Evolutionary conservation across 768 basidiomycete species (phyloP).

Genomic region (Gelatoporia subvermispora): DNA sequence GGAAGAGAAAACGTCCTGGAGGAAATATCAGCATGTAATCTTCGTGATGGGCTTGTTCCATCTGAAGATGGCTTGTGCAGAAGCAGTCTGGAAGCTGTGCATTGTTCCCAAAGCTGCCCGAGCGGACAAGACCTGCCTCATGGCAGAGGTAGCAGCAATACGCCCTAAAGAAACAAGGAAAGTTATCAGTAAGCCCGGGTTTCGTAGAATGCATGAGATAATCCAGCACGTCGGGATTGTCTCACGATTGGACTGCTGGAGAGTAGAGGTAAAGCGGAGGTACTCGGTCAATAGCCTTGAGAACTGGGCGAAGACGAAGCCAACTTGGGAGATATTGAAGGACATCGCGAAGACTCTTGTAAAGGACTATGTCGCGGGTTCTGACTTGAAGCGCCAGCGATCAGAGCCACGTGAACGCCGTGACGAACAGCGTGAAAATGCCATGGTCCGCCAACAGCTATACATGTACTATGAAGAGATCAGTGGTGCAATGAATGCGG

Average conservation of each 20-base stretch:
- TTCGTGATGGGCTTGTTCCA: conserved; percentile 32
- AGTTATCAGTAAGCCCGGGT: conserved; percentile 21
- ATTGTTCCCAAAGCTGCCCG: conserved; percentile 3
- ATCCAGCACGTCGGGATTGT: conserved; percentile 18
- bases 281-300: conserved; percentile 16
- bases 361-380: conserved; percentile 13
- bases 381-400: conserved; percentile 1
- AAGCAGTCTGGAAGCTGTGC: conserved; percentile 13
- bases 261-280: conserved; percentile 13
- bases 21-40: conserved; percentile 27
- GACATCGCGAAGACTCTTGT: conserved; percentile 12
- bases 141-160: conserved; percentile 10
- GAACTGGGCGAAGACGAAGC: conserved; percentile 26
- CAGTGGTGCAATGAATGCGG: conserved; percentile 21
- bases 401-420: conserved; percentile 2
- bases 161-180: conserved; percentile 23
- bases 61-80: conserved; percentile 28
- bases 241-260: conserved; percentile 23
- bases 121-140: conserved; percentile 10
- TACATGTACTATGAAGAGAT: conserved; percentile 38
- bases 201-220: conserved; percentile 26
- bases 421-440: conserved; percentile 33
- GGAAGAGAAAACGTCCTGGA: conserved; percentile 26
- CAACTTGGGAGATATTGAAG: conserved; percentile 21
- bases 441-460: conserved; percentile 26